phyloP scores from a whole-genome alignment of 1,139 yeast genomes.

The Pichia cactophila region DNA sequence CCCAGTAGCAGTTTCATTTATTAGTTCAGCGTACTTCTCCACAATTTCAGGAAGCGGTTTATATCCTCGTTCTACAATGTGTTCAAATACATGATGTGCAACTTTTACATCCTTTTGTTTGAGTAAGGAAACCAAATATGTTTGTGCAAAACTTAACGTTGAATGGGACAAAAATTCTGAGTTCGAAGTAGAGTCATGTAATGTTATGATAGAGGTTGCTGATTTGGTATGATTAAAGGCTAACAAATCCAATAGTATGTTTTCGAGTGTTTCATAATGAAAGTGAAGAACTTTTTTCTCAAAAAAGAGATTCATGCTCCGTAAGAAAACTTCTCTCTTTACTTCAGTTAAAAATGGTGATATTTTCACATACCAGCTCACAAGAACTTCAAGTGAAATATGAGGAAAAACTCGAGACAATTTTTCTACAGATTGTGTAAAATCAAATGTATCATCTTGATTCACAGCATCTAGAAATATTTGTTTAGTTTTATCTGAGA shows the following conservation, averaged over 20 bases:
- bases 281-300: constrained; percentile 10
- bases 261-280: constrained; percentile 11
- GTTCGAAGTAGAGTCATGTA: constrained; percentile 7
- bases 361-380: constrained; percentile 4
- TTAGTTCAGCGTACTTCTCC: constrained; percentile 15
- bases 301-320: constrained; percentile 5
- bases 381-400: constrained; percentile 9
- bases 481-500: constrained; percentile 1
- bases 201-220: constrained; percentile 5
- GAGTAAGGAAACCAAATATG: constrained; percentile 12
- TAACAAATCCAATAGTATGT: constrained; percentile 4
- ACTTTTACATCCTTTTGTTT: constrained; percentile 15
- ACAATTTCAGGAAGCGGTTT: constrained; percentile 13
- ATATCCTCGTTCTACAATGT: constrained; percentile 6
- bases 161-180: constrained; percentile 5
- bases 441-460: not conserved
- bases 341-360: constrained; percentile 5
- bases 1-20: constrained; percentile 9
- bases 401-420: constrained; percentile 3
- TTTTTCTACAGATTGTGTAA: not conserved
- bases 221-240: not conserved
- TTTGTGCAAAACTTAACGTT: constrained; percentile 6
- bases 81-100: constrained; percentile 13
- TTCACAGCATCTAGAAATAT: not conserved
- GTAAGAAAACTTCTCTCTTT: constrained; percentile 2